Evolutionary conservation across 2,329 filamentous ascomycete genomes (phyloP).

Genomic region (Pezicula carpinea): DNA sequence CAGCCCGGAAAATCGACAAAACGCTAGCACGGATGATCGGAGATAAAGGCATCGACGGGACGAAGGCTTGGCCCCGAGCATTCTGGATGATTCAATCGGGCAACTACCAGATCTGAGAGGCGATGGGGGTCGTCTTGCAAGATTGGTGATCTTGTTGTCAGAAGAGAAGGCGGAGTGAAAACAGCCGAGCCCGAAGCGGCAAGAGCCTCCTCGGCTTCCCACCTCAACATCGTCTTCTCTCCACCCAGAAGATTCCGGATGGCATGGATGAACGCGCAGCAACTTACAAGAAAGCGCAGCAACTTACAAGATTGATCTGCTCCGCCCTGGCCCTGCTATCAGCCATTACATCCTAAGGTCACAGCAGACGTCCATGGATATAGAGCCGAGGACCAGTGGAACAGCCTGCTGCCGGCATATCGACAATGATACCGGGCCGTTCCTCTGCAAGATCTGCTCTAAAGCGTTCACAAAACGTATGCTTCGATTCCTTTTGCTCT

Average conservation of each 20-base stretch:
- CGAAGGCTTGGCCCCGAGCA: background rate
- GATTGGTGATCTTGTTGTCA: background rate
- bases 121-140: conserved; percentile 1
- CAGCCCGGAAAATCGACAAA: conserved; percentile 16
- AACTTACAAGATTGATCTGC: conserved; percentile 4
- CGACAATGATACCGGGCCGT: conserved; percentile 11
- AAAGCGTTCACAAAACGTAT: conserved; percentile 14
- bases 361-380: too few species aligned
- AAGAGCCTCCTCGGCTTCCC: background rate
- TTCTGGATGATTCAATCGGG: background rate
- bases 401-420: conserved; percentile 5
- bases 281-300: conserved; percentile 3
- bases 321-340: conserved; percentile 3
- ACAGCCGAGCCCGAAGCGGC: conserved; percentile 4
- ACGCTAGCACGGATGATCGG: conserved; percentile 5
- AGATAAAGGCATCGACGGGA: conserved; percentile 7
- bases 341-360: background rate
- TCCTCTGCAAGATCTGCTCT: conserved; percentile 15
- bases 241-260: conserved; percentile 1
- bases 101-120: background rate
- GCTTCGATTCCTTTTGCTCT: conserved; percentile 3
- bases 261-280: too few species aligned
- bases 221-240: conserved; percentile 2
- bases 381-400: background rate
- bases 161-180: background rate